Conservation (phyloP, 345 rosid species). For the Camelina hispida region DNA sequence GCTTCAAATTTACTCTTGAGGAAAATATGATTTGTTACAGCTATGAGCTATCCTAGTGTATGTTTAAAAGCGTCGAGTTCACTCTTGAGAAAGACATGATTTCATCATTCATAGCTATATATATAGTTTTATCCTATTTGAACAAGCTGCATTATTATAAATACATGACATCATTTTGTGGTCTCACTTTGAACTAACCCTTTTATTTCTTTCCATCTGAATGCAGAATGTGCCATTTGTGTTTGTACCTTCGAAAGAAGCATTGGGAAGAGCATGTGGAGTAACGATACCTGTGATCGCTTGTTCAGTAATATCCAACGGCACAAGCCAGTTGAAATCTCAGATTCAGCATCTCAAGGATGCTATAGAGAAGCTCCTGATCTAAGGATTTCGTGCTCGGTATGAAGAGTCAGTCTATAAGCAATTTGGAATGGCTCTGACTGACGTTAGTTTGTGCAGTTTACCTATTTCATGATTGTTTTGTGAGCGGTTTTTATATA, state of each 20-base stretch:
- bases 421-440: slow-evolving; percentile 55
- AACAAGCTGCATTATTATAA: not conserved
- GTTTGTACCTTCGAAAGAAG: slow-evolving; percentile 89
- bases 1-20: slow-evolving; percentile 7
- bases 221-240: slow-evolving; percentile 92
- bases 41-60: not conserved
- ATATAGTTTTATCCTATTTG: not conserved
- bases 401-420: slow-evolving; percentile 70
- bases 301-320: slow-evolving; percentile 77
- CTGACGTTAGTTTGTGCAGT: slow-evolving; percentile 40
- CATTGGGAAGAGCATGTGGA: slow-evolving; percentile 91
- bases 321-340: slow-evolving; percentile 76
- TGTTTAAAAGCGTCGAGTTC: not conserved
- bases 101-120: not conserved
- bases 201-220: not conserved
- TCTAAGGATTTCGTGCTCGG: slow-evolving; percentile 54
- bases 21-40: not conserved
- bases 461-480: not conserved
- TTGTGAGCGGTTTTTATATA: not conserved
- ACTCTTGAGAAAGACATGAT: not conserved
- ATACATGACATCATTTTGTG: not conserved
- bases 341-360: slow-evolving; percentile 87
- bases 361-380: slow-evolving; percentile 88
- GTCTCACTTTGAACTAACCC: not conserved
- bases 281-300: slow-evolving; percentile 89